Percentiles rank a stretch among this genome's conserved stretches.
Conservation (phyloP, 345 rosid genomes). For the Citrus maxima region DNA sequence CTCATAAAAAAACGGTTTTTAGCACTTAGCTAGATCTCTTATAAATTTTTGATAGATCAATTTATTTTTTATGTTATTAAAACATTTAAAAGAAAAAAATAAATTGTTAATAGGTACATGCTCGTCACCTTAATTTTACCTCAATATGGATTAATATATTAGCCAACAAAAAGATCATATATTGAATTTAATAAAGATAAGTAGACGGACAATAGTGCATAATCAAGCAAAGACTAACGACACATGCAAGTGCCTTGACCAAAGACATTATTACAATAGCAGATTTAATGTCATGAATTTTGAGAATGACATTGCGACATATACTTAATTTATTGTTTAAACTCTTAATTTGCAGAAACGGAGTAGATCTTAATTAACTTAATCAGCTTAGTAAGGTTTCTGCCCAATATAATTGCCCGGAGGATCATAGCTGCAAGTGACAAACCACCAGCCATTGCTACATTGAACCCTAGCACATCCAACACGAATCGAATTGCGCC, state of each 20-base stretch:
- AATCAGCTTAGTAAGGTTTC: conserved; percentile 8
- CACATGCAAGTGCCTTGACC: neutral
- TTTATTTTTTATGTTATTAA: too few relatives aligned
- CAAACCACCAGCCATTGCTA: conserved; percentile 14
- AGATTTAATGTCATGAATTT: neutral
- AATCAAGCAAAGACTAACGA: neutral
- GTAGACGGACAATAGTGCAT: neutral
- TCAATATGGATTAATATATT: too few relatives aligned
- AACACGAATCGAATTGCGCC: neutral
- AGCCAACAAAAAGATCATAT: too few relatives aligned
- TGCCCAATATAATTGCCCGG: conserved; percentile 13
- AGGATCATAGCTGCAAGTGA: conserved; percentile 18
- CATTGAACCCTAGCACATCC: conserved; percentile 26
- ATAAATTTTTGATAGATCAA: too few relatives aligned
- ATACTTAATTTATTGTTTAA: neutral
- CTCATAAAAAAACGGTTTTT: too few relatives aligned
- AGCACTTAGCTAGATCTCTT: too few relatives aligned
- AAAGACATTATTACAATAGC: neutral
- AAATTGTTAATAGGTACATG: too few relatives aligned
- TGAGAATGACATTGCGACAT: too few relatives aligned
- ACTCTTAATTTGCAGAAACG: neutral
- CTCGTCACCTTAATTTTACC: too few relatives aligned
- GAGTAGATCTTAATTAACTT: neutral
- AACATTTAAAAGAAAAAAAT: too few relatives aligned
- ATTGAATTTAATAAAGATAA: neutral